Conservation (phyloP, 257 asterid genomes). For the Gentiana macrophylla region DNA sequence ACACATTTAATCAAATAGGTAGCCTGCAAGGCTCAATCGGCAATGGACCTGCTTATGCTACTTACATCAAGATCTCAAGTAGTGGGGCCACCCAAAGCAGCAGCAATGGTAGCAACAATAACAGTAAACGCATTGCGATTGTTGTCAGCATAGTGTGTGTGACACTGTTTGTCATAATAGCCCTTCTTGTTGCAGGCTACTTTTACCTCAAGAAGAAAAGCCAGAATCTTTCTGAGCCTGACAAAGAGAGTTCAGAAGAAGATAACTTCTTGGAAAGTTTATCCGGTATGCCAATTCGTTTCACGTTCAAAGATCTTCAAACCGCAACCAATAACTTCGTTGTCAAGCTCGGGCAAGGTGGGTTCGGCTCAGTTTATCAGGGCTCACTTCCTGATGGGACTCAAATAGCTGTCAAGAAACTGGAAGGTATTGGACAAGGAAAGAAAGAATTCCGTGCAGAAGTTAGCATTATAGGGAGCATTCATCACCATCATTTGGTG, state of each 20-base stretch:
- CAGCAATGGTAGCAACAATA: slow-evolving; percentile 15
- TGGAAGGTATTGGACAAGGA: slow-evolving; percentile 95
- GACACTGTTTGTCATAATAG: slow-evolving; percentile 34
- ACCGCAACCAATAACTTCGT: slow-evolving; percentile 56
- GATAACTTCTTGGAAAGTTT: slow-evolving; percentile 65
- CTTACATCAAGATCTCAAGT: slow-evolving; percentile 34
- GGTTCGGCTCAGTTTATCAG: slow-evolving; percentile 87
- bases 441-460: slow-evolving; percentile 98
- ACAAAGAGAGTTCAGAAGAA: slow-evolving; percentile 63
- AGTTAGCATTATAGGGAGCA: slow-evolving; percentile 94
- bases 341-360: slow-evolving; percentile 95
- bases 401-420: slow-evolving; percentile 64
- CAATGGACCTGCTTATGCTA: slow-evolving; percentile 21
- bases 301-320: slow-evolving; percentile 64
- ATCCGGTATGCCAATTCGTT: slow-evolving; percentile 94
- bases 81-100: slow-evolving; percentile 11
- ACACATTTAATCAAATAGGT: slow-evolving; percentile 57
- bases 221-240: slow-evolving; percentile 37
- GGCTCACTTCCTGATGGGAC: slow-evolving; percentile 76
- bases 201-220: slow-evolving; percentile 26
- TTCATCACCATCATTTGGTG: slow-evolving; percentile 82
- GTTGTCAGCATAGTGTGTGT: slow-evolving; percentile 41
- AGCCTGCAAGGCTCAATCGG: slow-evolving; percentile 29
- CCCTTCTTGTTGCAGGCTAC: slow-evolving; percentile 36
- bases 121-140: slow-evolving; percentile 24